Conservation (phyloP, 176 grass and related monocot genomes). For the Oryza brachyantha region DNA sequence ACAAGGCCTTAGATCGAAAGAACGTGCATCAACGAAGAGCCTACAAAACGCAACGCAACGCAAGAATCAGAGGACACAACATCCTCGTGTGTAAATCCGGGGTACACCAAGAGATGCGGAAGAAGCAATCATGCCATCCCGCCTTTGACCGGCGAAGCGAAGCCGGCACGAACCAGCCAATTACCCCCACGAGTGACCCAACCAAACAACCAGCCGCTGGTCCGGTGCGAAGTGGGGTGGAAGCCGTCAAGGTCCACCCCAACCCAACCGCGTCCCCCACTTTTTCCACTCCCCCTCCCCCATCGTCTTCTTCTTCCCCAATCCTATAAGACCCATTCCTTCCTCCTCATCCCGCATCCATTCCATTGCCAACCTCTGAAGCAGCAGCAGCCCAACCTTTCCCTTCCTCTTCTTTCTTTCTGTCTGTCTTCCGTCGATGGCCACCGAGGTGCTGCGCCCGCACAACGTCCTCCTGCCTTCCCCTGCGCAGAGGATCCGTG, state of each 20-base stretch:
- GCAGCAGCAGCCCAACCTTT: background rate
- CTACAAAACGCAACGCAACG: too few species aligned
- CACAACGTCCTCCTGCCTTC: conserved; percentile 29
- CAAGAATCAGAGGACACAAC: too few species aligned
- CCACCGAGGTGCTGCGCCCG: conserved; percentile 43
- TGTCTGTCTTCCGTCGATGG: conserved; percentile 5
- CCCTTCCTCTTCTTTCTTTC: background rate
- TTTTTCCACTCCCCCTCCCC: too few species aligned
- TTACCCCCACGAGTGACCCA: background rate
- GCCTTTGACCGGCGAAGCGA: background rate
- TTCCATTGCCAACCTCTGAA: background rate
- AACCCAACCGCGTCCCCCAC: conserved; percentile 36
- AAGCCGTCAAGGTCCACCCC: conserved; percentile 31
- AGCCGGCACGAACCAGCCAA: background rate
- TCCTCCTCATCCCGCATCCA: background rate
- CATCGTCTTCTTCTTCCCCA: background rate
- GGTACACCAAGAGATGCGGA: background rate
- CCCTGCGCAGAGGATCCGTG: background rate
- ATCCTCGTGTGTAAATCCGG: too few species aligned
- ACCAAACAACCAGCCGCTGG: background rate
- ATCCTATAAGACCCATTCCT: background rate
- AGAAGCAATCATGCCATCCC: background rate
- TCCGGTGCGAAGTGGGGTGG: background rate
- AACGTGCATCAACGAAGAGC: too few species aligned
- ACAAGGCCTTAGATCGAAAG: too few species aligned